Base-by-base conservation (phyloP, 2,329 filamentous ascomycete species). In the Talaromyces verruculosus region DNA sequence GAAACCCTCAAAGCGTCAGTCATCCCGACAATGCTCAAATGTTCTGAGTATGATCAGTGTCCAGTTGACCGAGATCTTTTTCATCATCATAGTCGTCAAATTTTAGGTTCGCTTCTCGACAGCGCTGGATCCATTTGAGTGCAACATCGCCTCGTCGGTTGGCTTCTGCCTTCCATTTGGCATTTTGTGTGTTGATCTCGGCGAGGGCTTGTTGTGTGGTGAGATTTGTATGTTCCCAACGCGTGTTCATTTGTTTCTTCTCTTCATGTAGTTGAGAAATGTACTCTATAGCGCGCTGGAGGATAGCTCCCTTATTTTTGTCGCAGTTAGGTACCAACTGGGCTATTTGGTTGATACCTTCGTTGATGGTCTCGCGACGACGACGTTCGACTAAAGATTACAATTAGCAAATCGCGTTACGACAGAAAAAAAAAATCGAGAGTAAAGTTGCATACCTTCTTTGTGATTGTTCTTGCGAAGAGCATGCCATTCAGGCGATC, bases 271-370 rank as follows among this genome's bases (percentile, higher is more conserved):
- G 86, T 75, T 97, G 93, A 11, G 89, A 91, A 76, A 99, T 98
- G 81, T 97, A 98, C 69, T 92, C 89, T 10, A 97, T 94, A 0
- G 95, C 93, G 39, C 94, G 91, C 76, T 96, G 91, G 43, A 99
- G 83, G 69, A 99, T 98, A 2, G 93, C 96, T 0, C 95, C 95
- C 80, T 99, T 99, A 83, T 99, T 98, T 84, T 98, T 99, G 80
- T 99, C 95, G 74, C 94, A 97, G 15, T 93, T 93, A 0, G 95
- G 95, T 0, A 99, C 95, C 70, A 99, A 96, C 82, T 97, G 98
- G 71, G 94, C 92, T 35, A 99, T 87, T 79, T 98, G 95, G 75
- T 97, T 98, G 72, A 99, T 99, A 60, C 95, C 95, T 80, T 99
- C 95, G 71, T 99, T 99, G 77, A 99, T 99, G 0, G 95, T 97